Conservation (phyloP, 2,329 filamentous ascomycete species). For the Domatiomyces catenatus region DNA sequence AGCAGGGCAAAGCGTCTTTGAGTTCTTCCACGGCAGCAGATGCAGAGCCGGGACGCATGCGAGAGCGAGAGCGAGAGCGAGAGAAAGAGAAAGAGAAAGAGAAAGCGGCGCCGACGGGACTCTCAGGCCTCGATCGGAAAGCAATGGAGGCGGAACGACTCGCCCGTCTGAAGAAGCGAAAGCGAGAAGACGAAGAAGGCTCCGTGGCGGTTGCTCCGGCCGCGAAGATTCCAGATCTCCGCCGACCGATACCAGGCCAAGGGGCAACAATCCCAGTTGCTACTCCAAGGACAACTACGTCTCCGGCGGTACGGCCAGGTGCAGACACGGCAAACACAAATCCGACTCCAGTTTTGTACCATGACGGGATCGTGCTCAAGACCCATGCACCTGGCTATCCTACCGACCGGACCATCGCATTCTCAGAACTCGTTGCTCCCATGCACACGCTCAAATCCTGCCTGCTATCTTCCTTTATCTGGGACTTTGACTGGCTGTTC, state of each 20-base stretch:
- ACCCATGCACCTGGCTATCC: conserved; percentile 57
- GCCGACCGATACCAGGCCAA: conserved; percentile 1
- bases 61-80: too few relatives aligned
- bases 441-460: conserved; percentile 62
- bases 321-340: conserved; percentile 6
- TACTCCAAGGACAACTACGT: background rate
- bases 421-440: conserved; percentile 66
- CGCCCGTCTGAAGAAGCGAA: conserved; percentile 45
- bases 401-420: conserved; percentile 26
- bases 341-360: conserved; percentile 28
- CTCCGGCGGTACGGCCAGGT: background rate
- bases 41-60: background rate
- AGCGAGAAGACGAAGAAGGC: conserved; percentile 39
- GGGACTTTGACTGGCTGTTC: conserved; percentile 67
- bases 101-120: background rate
- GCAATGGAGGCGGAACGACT: conserved; percentile 77
- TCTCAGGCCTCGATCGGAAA: conserved; percentile 53
- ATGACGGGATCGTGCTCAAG: conserved; percentile 56
- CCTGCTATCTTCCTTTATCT: conserved; percentile 73
- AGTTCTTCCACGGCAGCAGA: background rate
- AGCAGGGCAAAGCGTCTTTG: background rate
- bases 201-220: background rate
- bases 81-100: background rate
- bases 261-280: conserved; percentile 10
- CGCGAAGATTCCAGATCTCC: too few relatives aligned